Evolutionary conservation across 495 filamentous ascomycete genomes (phyloP).

Genomic region (Rusavskia elegans): DNA sequence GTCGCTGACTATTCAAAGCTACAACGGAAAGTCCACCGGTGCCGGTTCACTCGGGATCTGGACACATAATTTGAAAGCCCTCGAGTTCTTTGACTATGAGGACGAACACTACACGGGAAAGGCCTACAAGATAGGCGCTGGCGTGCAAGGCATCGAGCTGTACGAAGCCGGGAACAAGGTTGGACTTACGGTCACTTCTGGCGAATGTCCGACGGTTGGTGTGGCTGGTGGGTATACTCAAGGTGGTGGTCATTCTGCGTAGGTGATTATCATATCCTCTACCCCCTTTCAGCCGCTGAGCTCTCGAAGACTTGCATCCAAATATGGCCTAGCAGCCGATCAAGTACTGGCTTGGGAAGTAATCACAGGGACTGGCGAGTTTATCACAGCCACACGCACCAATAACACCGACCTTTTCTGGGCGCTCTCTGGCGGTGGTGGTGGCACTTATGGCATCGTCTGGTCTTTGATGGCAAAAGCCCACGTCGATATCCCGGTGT

Average conservation of each 20-base stretch:
- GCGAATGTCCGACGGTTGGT: conserved; percentile 27
- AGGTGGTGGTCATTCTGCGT: conserved; percentile 34
- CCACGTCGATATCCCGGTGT: conserved; percentile 16
- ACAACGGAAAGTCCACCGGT: conserved; percentile 32
- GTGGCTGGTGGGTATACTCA: conserved; percentile 36
- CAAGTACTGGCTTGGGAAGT: conserved; percentile 26
- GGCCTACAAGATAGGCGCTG: conserved; percentile 32
- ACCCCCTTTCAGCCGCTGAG: too few species aligned
- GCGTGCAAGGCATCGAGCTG: conserved; percentile 29
- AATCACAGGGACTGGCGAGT: conserved; percentile 12
- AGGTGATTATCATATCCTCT: conserved; percentile 15
- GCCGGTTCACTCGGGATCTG: conserved; percentile 36
- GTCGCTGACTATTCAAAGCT: conserved; percentile 1
- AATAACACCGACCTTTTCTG: conserved; percentile 13
- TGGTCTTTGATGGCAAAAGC: conserved; percentile 13
- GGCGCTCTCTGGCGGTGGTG: conserved; percentile 12
- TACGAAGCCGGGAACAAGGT: conserved; percentile 24
- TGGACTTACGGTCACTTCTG: conserved; percentile 28
- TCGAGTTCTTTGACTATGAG: conserved; percentile 25
- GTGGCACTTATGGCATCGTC: conserved; percentile 11
- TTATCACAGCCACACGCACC: conserved; percentile 3
- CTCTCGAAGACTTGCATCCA: conserved; percentile 13
- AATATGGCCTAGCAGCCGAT: conserved; percentile 35
- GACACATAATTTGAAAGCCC: conserved; percentile 35
- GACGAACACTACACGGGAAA: conserved; percentile 20